A percentile compares a stretch with the other conserved stretches of the same genome.
These are phyloP conservation scores for Juncus effusus DNA, from an alignment of 176 grass and related monocot genomes.

Conservation along the genomic window DNA sequence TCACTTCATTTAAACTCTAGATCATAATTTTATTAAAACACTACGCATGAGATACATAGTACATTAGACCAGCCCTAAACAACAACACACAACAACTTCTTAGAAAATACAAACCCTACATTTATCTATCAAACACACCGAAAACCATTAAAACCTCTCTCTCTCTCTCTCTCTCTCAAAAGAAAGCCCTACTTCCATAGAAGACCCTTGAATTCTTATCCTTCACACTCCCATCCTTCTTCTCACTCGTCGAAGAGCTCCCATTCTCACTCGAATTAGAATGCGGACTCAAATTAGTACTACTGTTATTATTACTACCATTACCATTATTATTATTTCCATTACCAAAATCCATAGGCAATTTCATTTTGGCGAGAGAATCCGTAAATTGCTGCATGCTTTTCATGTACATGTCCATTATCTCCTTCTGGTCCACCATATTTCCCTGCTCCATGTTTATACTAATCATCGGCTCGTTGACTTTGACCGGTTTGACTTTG, in stretches of 20 bases:
- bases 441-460: conserved; percentile 60
- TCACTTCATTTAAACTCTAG: conserved; percentile 18
- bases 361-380: conserved; percentile 94
- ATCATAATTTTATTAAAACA: neutral
- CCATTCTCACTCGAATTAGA: conserved; percentile 44
- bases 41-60: conserved; percentile 25
- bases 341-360: conserved; percentile 60
- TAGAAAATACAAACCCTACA: conserved; percentile 14
- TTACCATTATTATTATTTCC: conserved; percentile 21
- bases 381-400: conserved; percentile 97
- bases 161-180: conserved; percentile 33
- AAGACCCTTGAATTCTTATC: conserved; percentile 79
- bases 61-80: conserved; percentile 23
- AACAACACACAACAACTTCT: conserved; percentile 1
- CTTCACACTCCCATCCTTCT: conserved; percentile 33
- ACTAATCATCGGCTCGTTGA: conserved; percentile 36
- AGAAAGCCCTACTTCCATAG: conserved; percentile 96
- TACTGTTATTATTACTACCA: neutral
- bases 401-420: conserved; percentile 97
- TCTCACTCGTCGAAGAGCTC: conserved; percentile 19
- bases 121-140: conserved; percentile 28
- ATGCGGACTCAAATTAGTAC: conserved; percentile 3
- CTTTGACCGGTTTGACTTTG: conserved; percentile 34
- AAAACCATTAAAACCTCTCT: conserved; percentile 12
- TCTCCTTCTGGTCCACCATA: conserved; percentile 64